Evolutionary conservation across 2,329 filamentous ascomycete species (phyloP).

Genomic region (Trichoderma atroviride): DNA sequence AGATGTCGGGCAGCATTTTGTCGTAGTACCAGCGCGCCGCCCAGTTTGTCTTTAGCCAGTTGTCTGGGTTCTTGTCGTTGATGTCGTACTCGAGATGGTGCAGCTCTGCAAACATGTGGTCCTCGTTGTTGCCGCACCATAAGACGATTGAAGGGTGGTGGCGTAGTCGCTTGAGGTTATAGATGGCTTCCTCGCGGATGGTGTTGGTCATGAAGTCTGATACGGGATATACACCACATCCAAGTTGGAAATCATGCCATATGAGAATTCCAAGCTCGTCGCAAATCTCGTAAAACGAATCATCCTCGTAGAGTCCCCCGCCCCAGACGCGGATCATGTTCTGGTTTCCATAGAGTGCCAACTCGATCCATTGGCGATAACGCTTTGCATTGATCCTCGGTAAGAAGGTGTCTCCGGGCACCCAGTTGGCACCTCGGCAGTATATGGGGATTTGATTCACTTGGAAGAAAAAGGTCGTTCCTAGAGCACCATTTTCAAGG

Average conservation of each 20-base stretch:
- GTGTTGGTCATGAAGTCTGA: slow-evolving; percentile 60
- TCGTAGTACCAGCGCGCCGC: slow-evolving; percentile 79
- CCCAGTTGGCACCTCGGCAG: slow-evolving; percentile 78
- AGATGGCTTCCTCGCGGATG: slow-evolving; percentile 60
- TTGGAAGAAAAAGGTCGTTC: slow-evolving; percentile 67
- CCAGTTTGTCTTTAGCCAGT: slow-evolving; percentile 76
- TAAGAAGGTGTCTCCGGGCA: slow-evolving; percentile 74
- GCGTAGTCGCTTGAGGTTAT: slow-evolving; percentile 61
- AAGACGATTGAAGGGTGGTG: slow-evolving; percentile 70
- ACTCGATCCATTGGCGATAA: slow-evolving; percentile 70
- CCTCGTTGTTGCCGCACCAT: slow-evolving; percentile 80
- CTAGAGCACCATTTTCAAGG: slow-evolving; percentile 59
- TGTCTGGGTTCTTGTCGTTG: slow-evolving; percentile 73
- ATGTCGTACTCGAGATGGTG: slow-evolving; percentile 62
- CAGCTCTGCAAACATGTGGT: slow-evolving; percentile 30
- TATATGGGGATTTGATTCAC: slow-evolving; percentile 73
- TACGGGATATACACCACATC: slow-evolving; percentile 60
- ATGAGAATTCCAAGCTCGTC: slow-evolving; percentile 68
- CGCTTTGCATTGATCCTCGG: slow-evolving; percentile 63
- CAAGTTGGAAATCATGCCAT: slow-evolving; percentile 74
- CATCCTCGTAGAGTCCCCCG: slow-evolving; percentile 69
- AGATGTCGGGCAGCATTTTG: slow-evolving; percentile 69
- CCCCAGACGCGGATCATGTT: slow-evolving; percentile 76
- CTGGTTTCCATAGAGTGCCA: slow-evolving; percentile 72
- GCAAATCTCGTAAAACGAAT: slow-evolving; percentile 66